These are phyloP conservation scores for Globisporangium heterothallicum DNA, from an alignment of 352 stramenopile genomes.

Conservation along the genomic window DNA sequence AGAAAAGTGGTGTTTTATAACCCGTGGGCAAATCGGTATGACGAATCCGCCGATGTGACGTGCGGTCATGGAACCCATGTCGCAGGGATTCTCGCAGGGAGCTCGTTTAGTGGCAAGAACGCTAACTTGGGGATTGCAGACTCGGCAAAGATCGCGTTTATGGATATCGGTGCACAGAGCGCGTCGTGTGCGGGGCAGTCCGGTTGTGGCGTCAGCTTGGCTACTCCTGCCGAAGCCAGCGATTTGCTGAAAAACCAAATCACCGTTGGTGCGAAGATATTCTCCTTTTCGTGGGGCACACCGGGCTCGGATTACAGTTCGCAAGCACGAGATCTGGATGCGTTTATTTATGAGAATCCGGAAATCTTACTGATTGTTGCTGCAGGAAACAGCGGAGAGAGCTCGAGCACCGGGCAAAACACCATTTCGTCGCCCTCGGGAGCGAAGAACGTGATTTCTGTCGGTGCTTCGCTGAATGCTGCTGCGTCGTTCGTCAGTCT, in stretches of 20 bases:
- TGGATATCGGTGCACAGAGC: constrained; percentile 80
- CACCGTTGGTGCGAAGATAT: constrained; percentile 62
- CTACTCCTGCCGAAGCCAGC: constrained; percentile 52
- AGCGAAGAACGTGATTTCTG: constrained; percentile 82
- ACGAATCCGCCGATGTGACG: constrained; percentile 59
- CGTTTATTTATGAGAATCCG: constrained; percentile 81
- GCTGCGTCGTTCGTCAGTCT: constrained; percentile 42
- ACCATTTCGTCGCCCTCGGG: constrained; percentile 80
- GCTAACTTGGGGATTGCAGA: constrained; percentile 65
- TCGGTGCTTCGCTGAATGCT: constrained; percentile 69
- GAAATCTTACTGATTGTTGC: constrained; percentile 84
- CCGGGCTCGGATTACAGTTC: constrained; percentile 69
- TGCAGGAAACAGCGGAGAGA: constrained; percentile 86
- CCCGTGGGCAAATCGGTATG: constrained; percentile 53
- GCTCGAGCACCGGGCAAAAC: constrained; percentile 19
- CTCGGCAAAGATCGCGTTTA: constrained; percentile 84
- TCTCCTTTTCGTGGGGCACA: constrained; percentile 84
- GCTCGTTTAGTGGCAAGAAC: constrained; percentile 55
- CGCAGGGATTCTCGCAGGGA: constrained; percentile 70
- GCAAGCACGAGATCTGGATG: constrained; percentile 72
- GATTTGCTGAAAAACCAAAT: constrained; percentile 71
- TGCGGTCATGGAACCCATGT: constrained; percentile 90
- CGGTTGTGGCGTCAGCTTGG: constrained; percentile 48
- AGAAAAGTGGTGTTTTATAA: constrained; percentile 82
- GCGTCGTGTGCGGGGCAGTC: constrained; percentile 35